Conservation (phyloP, 352 stramenopile species). For the Phytophthora fragariaefolia region DNA sequence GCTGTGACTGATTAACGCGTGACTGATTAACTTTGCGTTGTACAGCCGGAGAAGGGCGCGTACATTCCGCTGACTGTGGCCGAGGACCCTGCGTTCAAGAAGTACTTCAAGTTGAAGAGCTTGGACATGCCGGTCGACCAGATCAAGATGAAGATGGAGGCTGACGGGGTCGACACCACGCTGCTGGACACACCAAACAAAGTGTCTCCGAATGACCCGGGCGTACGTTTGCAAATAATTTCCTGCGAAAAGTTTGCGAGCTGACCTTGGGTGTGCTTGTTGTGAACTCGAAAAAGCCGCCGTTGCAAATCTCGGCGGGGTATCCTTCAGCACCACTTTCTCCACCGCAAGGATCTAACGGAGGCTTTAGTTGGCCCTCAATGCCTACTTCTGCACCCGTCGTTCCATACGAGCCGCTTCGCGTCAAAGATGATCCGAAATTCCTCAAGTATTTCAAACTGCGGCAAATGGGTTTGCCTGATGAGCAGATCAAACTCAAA, state of each 20-base stretch:
- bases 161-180: conserved; percentile 70
- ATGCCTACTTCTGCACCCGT: conserved; percentile 30
- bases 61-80: conserved; percentile 76
- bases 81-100: conserved; percentile 82
- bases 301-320: conserved; percentile 27
- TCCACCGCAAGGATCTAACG: conserved; percentile 19
- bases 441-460: conserved; percentile 89
- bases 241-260: background rate
- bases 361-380: conserved; percentile 37
- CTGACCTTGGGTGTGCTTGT: conserved; percentile 1
- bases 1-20: conserved; percentile 3
- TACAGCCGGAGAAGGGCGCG: conserved; percentile 63
- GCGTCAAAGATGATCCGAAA: conserved; percentile 78
- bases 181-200: conserved; percentile 69
- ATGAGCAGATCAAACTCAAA: conserved; percentile 85
- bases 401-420: conserved; percentile 67
- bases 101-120: conserved; percentile 89
- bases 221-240: conserved; percentile 51
- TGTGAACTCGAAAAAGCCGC: conserved; percentile 29
- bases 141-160: conserved; percentile 90
- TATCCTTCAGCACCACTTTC: conserved; percentile 22
- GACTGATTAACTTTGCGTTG: background rate
- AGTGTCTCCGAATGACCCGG: conserved; percentile 80
- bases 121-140: conserved; percentile 86
- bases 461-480: conserved; percentile 80